A percentile compares a stretch with the other conserved stretches of the same genome.
phyloP scores from a whole-genome alignment of 495 filamentous ascomycete genomes.

The Neurospora sp. region DNA sequence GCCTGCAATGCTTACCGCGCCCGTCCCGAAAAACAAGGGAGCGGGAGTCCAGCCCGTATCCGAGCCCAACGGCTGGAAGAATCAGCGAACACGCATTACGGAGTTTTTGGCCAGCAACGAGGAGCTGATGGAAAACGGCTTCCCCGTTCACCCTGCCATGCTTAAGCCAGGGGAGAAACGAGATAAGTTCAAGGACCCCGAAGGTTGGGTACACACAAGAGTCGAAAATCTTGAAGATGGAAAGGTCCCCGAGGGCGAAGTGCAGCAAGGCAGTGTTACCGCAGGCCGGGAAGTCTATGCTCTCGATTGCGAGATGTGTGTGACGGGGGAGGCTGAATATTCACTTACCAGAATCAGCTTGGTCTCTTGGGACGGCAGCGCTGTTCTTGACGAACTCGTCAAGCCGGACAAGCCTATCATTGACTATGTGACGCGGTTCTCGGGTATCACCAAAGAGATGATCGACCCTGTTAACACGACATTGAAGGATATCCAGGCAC shows the following conservation, averaged over 20 bases:
- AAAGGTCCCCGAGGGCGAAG: slow-evolving; percentile 52
- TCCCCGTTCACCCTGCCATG: slow-evolving; percentile 66
- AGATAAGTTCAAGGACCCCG: slow-evolving; percentile 32
- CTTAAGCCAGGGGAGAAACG: slow-evolving; percentile 37
- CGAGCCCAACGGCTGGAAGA: slow-evolving; percentile 50
- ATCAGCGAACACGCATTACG: slow-evolving; percentile 68
- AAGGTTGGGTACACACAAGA: slow-evolving; percentile 77
- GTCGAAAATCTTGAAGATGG: slow-evolving; percentile 59
- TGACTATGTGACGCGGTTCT: slow-evolving; percentile 83
- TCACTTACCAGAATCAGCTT: slow-evolving; percentile 84
- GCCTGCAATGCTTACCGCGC: slow-evolving; percentile 58
- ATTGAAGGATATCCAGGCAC: slow-evolving; percentile 70
- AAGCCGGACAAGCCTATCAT: slow-evolving; percentile 77
- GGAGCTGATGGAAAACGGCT: slow-evolving; percentile 75
- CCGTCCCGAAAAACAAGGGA: slow-evolving; percentile 53
- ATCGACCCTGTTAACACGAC: slow-evolving; percentile 75
- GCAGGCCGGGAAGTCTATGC: slow-evolving; percentile 72
- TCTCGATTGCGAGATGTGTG: slow-evolving; percentile 95
- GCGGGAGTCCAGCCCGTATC: slow-evolving; percentile 47
- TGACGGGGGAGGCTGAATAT: slow-evolving; percentile 60
- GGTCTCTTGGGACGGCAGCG: slow-evolving; percentile 72
- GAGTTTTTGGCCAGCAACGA: slow-evolving; percentile 58
- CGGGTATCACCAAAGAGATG: slow-evolving; percentile 80
- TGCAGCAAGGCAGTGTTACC: slow-evolving; percentile 72
- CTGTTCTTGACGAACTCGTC: slow-evolving; percentile 80